Percentiles rank a stretch among this genome's conserved stretches.
phyloP scores from a whole-genome alignment of 352 stramenopile genomes.

The Phytophthora podocarpi region DNA sequence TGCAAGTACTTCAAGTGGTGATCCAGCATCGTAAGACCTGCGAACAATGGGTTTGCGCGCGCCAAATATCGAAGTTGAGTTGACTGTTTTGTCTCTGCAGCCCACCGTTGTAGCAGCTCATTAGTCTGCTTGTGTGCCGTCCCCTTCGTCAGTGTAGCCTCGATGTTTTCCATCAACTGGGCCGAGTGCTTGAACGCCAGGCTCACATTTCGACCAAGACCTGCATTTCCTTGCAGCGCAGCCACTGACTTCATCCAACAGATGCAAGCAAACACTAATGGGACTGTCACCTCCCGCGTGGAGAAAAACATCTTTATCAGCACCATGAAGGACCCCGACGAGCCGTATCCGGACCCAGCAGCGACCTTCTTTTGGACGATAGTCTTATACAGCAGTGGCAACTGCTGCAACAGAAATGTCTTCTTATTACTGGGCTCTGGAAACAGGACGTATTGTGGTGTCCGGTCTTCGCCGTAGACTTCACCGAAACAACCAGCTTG shows the following conservation, averaged over 20 bases:
- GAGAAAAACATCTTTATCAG: slow-evolving; percentile 11
- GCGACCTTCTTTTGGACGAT: slow-evolving; percentile 19
- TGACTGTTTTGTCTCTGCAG: slow-evolving; percentile 8
- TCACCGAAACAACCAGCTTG: slow-evolving; percentile 22
- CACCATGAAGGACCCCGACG: neutral
- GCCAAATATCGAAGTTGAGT: slow-evolving; percentile 1
- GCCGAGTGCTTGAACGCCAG: slow-evolving; percentile 30
- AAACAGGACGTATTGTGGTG: slow-evolving; percentile 8
- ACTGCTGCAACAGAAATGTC: slow-evolving; percentile 22
- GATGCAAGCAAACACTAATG: slow-evolving; percentile 33
- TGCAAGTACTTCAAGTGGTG: slow-evolving; percentile 33
- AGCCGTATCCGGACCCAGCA: slow-evolving; percentile 4
- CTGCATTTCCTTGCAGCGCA: slow-evolving; percentile 31
- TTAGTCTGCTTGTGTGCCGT: slow-evolving; percentile 16
- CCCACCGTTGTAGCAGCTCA: slow-evolving; percentile 1
- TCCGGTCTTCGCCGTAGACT: slow-evolving; percentile 20
- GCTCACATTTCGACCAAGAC: slow-evolving; percentile 24
- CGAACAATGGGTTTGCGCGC: slow-evolving; percentile 35
- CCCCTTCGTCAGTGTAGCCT: slow-evolving; percentile 21
- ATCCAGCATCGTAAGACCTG: slow-evolving; percentile 34
- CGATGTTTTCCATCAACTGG: slow-evolving; percentile 20
- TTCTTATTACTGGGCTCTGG: slow-evolving; percentile 14
- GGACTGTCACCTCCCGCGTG: slow-evolving; percentile 21
- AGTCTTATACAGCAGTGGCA: slow-evolving; percentile 27
- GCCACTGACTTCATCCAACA: slow-evolving; percentile 41